Base-by-base conservation (phyloP, 306 rosid genomes). In the Fragaria vesca region DNA sequence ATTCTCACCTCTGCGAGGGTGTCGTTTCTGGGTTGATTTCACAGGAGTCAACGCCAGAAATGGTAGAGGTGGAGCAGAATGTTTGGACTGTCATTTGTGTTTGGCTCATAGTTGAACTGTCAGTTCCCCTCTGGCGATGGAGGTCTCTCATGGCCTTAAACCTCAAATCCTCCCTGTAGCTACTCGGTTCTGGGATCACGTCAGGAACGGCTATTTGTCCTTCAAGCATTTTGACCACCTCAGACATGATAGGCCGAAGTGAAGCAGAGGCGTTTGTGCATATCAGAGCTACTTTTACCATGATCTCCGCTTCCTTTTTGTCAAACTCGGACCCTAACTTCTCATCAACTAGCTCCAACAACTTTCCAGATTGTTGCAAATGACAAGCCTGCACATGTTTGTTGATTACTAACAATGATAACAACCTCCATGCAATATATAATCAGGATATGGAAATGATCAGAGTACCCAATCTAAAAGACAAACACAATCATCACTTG, bases 81-180 rank as follows among this genome's bases (percentile, higher is more conserved):
- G 85, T 79, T 47, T 69, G 83, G 66, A 13, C 47, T 1, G 78
- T 15, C 20, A 76, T 78, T 76, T 81, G 91, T 7, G 82, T 76
- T 16, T 72, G 83, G 83, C 78, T 85, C 76, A n/a, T 80, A 69
- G 79, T 79, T 57, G 21, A 66, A 81, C 88, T 83, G 58, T 78
- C 84, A n/a, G 50, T 71, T 61, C 82, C 45, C 80, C 75, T 45
- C 43, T 77, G 42, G 55, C 72, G 66, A 30, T 80, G 88, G 77
- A 88, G 81, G 83, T 92, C 95, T 82, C 90, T 85, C 85, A 92
- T 88, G 67, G 91, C 91, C 88, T 87, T 90, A 45, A 92, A 92
- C 85, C 95, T 88, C 76, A 92, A 63, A 74, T 92, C 97, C 34
- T 82, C 89, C 42, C 2, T 65, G 28, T 74, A 76, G 65, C 47